phyloP scores from a whole-genome alignment of 2,329 filamentous ascomycete species.

The Arachnomyces sp. region DNA sequence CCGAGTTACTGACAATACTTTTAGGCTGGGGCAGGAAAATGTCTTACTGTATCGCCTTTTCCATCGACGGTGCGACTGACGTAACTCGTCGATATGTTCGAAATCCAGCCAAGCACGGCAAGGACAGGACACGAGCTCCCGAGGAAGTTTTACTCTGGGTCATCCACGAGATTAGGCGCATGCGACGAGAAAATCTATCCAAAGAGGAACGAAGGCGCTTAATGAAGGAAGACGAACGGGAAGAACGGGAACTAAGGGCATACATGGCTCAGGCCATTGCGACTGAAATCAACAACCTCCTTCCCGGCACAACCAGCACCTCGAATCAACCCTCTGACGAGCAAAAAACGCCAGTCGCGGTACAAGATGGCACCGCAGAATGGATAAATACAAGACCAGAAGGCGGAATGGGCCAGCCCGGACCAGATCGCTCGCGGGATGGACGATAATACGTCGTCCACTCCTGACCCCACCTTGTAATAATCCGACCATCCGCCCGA shows the following conservation, averaged over 20 bases:
- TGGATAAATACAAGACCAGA: conserved; percentile 24
- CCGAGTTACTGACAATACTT: conserved; percentile 6
- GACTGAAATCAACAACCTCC: conserved; percentile 36
- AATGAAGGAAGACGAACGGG: conserved; percentile 41
- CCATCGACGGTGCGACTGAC: conserved; percentile 68
- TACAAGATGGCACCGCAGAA: conserved; percentile 26
- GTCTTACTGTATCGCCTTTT: conserved; percentile 95
- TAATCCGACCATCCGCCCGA: too few relatives aligned
- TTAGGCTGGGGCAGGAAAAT: conserved; percentile 87
- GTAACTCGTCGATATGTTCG: conserved; percentile 59
- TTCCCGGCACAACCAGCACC: conserved; percentile 23
- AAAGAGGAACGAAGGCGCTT: conserved; percentile 63
- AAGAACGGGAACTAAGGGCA: conserved; percentile 38
- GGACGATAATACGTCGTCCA: conserved; percentile 19
- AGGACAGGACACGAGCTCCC: conserved; percentile 68
- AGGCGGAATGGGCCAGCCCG: conserved; percentile 19
- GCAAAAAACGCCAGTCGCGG: conserved; percentile 33
- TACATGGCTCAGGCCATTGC: conserved; percentile 40
- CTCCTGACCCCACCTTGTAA: too few relatives aligned
- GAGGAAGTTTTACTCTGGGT: conserved; percentile 89
- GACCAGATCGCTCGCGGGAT: conserved; percentile 25
- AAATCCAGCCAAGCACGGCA: conserved; percentile 48
- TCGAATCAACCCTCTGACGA: conserved; percentile 23
- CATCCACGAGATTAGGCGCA: conserved; percentile 78
- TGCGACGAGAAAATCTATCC: conserved; percentile 72